These are phyloP conservation scores for Thelonectria blattea DNA, from an alignment of 2,329 filamentous ascomycete genomes.

Conservation along the genomic window DNA sequence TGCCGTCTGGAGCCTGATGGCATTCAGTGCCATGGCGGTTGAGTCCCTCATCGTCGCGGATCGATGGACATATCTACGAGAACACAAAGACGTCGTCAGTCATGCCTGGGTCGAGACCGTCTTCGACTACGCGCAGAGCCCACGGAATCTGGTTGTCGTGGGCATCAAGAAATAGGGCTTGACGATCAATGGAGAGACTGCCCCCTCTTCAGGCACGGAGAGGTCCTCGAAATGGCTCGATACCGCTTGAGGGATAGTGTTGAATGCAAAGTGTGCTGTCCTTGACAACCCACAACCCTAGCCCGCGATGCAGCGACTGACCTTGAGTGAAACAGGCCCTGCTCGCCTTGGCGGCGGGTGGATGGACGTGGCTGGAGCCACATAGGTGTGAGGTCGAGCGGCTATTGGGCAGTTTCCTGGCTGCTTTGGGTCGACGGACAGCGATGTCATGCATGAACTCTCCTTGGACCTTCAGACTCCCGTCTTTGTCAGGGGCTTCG, in stretches of 20 bases:
- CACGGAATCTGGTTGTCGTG: conserved; percentile 90
- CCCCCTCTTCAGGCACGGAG: conserved; percentile 4
- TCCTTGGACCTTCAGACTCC: conserved; percentile 14
- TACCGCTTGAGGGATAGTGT: conserved; percentile 10
- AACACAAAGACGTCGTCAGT: conserved; percentile 73
- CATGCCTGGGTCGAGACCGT: conserved; percentile 92
- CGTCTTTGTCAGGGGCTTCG: conserved; percentile 8
- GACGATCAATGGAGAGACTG: conserved; percentile 7
- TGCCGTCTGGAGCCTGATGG: conserved; percentile 93
- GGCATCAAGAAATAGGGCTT: conserved; percentile 72
- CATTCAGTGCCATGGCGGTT: conserved; percentile 86
- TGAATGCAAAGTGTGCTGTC: conserved; percentile 20
- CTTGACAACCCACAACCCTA: conserved; percentile 5
- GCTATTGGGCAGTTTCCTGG: conserved; percentile 26
- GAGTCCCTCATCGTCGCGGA: conserved; percentile 92
- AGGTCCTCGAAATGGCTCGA: neutral
- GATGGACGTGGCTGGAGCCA: conserved; percentile 19
- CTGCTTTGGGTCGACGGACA: conserved; percentile 18
- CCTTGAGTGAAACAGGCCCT: conserved; percentile 23
- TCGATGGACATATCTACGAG: conserved; percentile 83
- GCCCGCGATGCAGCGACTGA: conserved; percentile 18
- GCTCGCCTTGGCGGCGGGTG: conserved; percentile 16
- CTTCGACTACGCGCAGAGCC: conserved; percentile 86
- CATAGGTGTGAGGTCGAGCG: conserved; percentile 25
- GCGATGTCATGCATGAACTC: conserved; percentile 40